phyloP scores from a whole-genome alignment of 179 eudicot genomes.

The Pouteria campechiana region DNA sequence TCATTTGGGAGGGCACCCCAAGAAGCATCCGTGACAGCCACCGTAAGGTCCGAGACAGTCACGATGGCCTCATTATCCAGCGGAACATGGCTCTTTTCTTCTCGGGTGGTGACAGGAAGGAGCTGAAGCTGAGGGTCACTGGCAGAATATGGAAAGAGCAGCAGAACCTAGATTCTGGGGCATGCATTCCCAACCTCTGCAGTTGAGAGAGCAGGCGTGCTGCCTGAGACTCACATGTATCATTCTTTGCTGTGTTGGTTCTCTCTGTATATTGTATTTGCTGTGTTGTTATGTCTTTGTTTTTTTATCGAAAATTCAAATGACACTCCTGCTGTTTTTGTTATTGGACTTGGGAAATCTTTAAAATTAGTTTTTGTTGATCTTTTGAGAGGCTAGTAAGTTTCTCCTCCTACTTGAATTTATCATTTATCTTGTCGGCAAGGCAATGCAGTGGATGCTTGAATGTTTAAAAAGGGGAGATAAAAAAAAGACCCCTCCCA shows the following conservation, averaged over 20 bases:
- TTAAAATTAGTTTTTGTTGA: too few species aligned
- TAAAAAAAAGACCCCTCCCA: too few species aligned
- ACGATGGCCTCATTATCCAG: conserved; percentile 65
- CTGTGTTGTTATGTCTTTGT: background rate
- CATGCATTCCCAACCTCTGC: conserved; percentile 57
- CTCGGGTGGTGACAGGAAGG: conserved; percentile 59
- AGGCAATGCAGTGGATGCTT: too few species aligned
- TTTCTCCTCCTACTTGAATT: background rate
- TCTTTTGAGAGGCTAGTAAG: too few species aligned
- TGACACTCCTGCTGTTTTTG: background rate
- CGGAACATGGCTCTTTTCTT: conserved; percentile 72
- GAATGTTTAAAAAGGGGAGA: too few species aligned
- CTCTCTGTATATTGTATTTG: background rate
- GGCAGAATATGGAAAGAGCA: conserved; percentile 59
- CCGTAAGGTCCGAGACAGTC: conserved; percentile 51
- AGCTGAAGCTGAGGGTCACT: conserved; percentile 46
- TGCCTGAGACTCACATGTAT: background rate
- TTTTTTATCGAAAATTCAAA: too few species aligned
- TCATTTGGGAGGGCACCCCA: conserved; percentile 59
- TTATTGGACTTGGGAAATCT: background rate
- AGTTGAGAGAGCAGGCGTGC: too few species aligned
- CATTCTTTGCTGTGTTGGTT: background rate
- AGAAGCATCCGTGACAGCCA: conserved; percentile 56
- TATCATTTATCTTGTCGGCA: too few species aligned
- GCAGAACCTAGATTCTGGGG: conserved; percentile 38